Conservation (phyloP, 176 grass and related monocot species). For the Eragrostis curvula region DNA sequence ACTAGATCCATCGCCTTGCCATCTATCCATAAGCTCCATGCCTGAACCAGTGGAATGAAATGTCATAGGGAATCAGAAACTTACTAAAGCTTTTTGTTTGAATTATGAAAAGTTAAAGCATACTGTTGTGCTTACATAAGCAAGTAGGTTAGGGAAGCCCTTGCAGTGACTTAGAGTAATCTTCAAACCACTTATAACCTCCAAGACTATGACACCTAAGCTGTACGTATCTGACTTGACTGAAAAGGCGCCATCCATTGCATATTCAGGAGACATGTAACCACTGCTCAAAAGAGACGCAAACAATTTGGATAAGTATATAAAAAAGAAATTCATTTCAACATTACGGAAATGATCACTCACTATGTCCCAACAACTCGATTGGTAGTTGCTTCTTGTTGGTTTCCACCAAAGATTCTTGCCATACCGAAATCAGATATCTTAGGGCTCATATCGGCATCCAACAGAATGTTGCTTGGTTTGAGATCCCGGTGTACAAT, state of each 20-base stretch:
- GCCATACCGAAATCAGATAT: conserved; percentile 80
- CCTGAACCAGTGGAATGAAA: conserved; percentile 37
- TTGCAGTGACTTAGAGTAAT: conserved; percentile 24
- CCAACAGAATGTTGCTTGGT: conserved; percentile 63
- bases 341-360: neutral
- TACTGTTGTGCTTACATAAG: conserved; percentile 47
- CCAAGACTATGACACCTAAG: conserved; percentile 65
- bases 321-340: neutral
- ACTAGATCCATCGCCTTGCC: conserved; percentile 47
- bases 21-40: conserved; percentile 66
- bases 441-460: conserved; percentile 56
- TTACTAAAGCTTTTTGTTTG: neutral
- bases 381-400: conserved; percentile 49
- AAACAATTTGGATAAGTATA: neutral
- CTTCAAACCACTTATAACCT: conserved; percentile 65
- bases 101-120: neutral
- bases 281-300: conserved; percentile 33
- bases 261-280: conserved; percentile 81
- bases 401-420: conserved; percentile 59
- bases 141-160: conserved; percentile 38
- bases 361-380: conserved; percentile 67
- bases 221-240: conserved; percentile 67
- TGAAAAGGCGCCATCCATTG: conserved; percentile 65
- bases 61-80: neutral
- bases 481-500: conserved; percentile 63